Percentiles rank a stretch among this genome's conserved stretches.
These are phyloP conservation scores for Phytophthora sansomeana DNA, from an alignment of 352 stramenopile species.

Conservation along the genomic window DNA sequence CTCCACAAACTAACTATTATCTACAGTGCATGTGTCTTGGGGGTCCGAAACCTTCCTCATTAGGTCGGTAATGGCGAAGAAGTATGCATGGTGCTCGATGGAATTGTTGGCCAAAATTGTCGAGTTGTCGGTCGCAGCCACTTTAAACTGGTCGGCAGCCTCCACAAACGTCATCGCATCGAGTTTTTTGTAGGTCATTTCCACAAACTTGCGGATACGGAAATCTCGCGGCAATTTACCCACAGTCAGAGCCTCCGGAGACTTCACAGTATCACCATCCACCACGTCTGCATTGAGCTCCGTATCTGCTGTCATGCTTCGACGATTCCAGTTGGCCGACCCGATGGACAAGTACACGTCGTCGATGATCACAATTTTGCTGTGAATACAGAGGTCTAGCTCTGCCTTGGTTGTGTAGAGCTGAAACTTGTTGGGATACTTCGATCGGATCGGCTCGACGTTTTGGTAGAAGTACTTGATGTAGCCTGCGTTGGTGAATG, in stretches of 20 bases:
- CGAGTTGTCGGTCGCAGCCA: conserved; percentile 22
- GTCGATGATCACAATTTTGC: conserved; percentile 57
- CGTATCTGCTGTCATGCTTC: conserved; percentile 44
- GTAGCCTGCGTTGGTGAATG: conserved; percentile 34
- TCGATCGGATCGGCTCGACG: conserved; percentile 42
- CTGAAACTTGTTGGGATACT: conserved; percentile 18
- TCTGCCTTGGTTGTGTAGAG: conserved; percentile 44
- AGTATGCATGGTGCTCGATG: conserved; percentile 9
- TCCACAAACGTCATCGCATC: conserved; percentile 52
- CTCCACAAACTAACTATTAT: no score
- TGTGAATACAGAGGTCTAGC: conserved; percentile 52
- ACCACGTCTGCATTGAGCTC: conserved; percentile 60
- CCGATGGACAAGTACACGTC: conserved; percentile 63
- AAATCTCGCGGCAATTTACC: conserved; percentile 50
- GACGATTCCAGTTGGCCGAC: conserved; percentile 64
- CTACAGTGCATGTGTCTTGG: conserved; percentile 2
- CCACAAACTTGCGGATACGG: conserved; percentile 61
- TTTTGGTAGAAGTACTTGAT: conserved; percentile 58
- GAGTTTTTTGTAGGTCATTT: conserved; percentile 46
- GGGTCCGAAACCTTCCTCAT: conserved; percentile 17
- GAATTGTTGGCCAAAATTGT: conserved; percentile 27
- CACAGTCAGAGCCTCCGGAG: conserved; percentile 35
- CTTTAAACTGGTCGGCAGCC: conserved; percentile 40
- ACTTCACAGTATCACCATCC: conserved; percentile 30
- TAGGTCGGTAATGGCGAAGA: conserved; percentile 1